These are phyloP conservation scores for Colletotrichum tofieldiae DNA, from an alignment of 2,329 filamentous ascomycete genomes.

Conservation along the genomic window DNA sequence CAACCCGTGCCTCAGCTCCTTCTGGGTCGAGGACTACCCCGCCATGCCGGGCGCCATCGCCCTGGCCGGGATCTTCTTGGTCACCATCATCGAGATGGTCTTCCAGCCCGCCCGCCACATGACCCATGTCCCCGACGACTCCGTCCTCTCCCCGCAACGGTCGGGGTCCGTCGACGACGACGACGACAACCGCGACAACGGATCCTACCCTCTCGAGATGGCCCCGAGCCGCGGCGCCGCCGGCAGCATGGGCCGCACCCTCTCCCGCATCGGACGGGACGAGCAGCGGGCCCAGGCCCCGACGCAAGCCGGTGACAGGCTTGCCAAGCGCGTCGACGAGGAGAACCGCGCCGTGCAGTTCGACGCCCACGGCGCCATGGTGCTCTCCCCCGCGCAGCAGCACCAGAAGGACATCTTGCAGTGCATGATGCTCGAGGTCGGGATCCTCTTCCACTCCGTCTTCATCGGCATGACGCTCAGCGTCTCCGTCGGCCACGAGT, in stretches of 20 bases:
- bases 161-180: conserved; percentile 26
- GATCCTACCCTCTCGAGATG: conserved; percentile 12
- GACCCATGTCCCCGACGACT: conserved; percentile 49
- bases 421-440: conserved; percentile 83
- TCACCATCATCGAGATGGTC: conserved; percentile 85
- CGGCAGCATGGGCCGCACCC: conserved; percentile 31
- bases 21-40: conserved; percentile 83
- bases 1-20: conserved; percentile 78
- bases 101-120: conserved; percentile 63
- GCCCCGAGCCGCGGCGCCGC: conserved; percentile 18
- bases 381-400: conserved; percentile 67
- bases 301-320: conserved; percentile 1
- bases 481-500: conserved; percentile 82
- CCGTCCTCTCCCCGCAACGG: conserved; percentile 28
- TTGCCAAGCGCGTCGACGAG: conserved; percentile 46
- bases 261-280: conserved; percentile 32
- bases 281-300: not conserved
- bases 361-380: conserved; percentile 38
- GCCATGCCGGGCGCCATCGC: conserved; percentile 87
- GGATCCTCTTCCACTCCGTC: conserved; percentile 84
- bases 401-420: conserved; percentile 79
- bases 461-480: conserved; percentile 90
- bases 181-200: not conserved
- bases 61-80: conserved; percentile 83
- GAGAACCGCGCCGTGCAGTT: conserved; percentile 15